Base-by-base conservation (phyloP, 1,139 yeast genomes). In the Blastobotrys apis region DNA sequence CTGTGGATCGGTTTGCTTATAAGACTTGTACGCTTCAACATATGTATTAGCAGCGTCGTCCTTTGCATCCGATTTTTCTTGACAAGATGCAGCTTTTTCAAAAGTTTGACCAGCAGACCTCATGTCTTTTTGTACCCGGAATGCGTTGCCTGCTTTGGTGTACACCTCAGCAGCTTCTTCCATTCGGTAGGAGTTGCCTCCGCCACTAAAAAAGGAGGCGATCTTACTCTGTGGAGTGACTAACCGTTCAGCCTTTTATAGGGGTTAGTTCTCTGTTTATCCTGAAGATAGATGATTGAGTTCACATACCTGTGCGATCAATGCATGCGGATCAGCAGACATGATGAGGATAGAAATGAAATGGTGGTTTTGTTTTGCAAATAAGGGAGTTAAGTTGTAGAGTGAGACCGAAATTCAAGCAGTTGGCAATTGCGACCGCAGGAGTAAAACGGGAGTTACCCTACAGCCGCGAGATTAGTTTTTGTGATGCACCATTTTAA, bases 111-210 rank as follows among this genome's bases (percentile, higher is more conserved):
- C 98, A 0, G 97, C 97, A 44, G 56, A 49, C 22, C 56, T 44
- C 10, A 49, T 62, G 58, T 84, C 86, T 62, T 85, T 86, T 55
- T 77, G 80, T 49, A 92, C 69, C 51, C 92, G 76, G 69, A 80
- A 92, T 41, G 79, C 75, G 60, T 90, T 92, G 22, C 94, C 98
- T 3, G 98, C 98, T 66, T 87, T 94, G 31, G 81, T 73, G 60
- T 83, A 90, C 35, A 86, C 69, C 54, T 94, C 98, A 4, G 92
- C 82, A 3, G 98, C 97, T 53, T 94, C 98, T 62, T 92, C 98
- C 48, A 72, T 75, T 52, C 86, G 74, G 55, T 75, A 74, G 1
- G 82, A 71, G 47, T 75, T 74, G 5, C 92, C 79, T 3, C 83
- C 76, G 3, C 83, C 76, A 4, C 94, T 85, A 43, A 88, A 75